Percentiles rank a stretch among this genome's conserved stretches.
Evolutionary conservation across 306 rosid genomes (phyloP).

Genomic region (Urtica urens): DNA sequence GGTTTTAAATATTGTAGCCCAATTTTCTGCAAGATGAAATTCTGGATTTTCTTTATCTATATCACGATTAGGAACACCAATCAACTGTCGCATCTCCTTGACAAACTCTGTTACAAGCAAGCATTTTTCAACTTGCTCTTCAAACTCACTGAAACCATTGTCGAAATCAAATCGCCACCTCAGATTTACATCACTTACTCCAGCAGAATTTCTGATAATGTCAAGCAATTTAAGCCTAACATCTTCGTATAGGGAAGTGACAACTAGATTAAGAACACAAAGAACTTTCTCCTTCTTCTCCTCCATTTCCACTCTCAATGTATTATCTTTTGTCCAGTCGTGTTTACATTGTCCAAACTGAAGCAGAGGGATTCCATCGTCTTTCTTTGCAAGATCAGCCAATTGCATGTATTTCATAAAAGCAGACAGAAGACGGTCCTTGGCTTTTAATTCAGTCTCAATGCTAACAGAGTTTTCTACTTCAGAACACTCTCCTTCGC

Average conservation of each 20-base stretch:
- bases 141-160: conserved; percentile 49
- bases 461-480: conserved; percentile 51
- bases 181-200: conserved; percentile 32
- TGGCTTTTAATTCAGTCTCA: conserved; percentile 69
- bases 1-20: conserved; percentile 64
- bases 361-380: conserved; percentile 34
- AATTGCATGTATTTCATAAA: conserved; percentile 65
- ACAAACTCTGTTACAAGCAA: conserved; percentile 61
- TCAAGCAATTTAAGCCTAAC: conserved; percentile 38
- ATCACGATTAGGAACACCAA: conserved; percentile 35
- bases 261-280: conserved; percentile 44
- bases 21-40: conserved; percentile 45
- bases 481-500: conserved; percentile 60
- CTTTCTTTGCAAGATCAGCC: conserved; percentile 39
- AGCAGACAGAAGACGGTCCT: conserved; percentile 59
- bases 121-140: conserved; percentile 85
- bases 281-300: conserved; percentile 51
- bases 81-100: conserved; percentile 38
- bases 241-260: conserved; percentile 45
- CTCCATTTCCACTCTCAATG: conserved; percentile 34
- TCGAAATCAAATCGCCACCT: conserved; percentile 38
- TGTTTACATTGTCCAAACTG: conserved; percentile 34
- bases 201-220: conserved; percentile 29
- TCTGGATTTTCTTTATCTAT: conserved; percentile 25
- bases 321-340: conserved; percentile 35